phyloP scores from a whole-genome alignment of 1,284 basidiomycete species.

The Malassezia yamatoensis region DNA sequence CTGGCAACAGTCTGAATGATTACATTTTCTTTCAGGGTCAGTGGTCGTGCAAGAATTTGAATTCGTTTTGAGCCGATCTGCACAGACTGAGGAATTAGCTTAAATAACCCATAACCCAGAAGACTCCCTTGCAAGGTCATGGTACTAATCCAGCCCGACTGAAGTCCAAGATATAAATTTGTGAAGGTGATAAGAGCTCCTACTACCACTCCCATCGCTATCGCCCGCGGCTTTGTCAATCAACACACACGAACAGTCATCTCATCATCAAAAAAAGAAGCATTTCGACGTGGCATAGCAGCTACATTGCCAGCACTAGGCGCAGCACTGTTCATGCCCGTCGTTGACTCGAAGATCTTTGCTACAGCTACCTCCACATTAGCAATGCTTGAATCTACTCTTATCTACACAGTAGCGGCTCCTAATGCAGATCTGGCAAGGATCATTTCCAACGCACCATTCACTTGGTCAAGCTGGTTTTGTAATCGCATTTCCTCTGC shows the following conservation, averaged over 20 bases:
- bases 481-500: slow-evolving; percentile 81
- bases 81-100: slow-evolving; percentile 51
- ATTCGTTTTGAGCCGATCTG: slow-evolving; percentile 16
- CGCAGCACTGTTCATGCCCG: not conserved
- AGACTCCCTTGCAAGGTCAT: slow-evolving; percentile 90
- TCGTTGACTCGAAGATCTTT: not conserved
- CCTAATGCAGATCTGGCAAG: slow-evolving; percentile 49
- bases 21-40: slow-evolving; percentile 75
- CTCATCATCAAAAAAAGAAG: slow-evolving; percentile 1
- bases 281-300: not conserved
- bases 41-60: slow-evolving; percentile 49
- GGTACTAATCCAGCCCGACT: slow-evolving; percentile 69
- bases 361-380: not conserved
- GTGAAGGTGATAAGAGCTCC: slow-evolving; percentile 67
- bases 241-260: not conserved
- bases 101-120: slow-evolving; percentile 76
- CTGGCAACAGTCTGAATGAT: slow-evolving; percentile 91
- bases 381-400: not conserved
- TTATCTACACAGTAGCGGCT: slow-evolving; percentile 16
- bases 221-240: slow-evolving; percentile 48
- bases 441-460: slow-evolving; percentile 87
- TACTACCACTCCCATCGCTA: slow-evolving; percentile 58
- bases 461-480: slow-evolving; percentile 68
- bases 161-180: slow-evolving; percentile 65
- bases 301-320: not conserved